Evolutionary conservation across 345 rosid species (phyloP), one percentile per base, ranked within the genome.

Genomic region (Gossypium arboreum): DNA sequence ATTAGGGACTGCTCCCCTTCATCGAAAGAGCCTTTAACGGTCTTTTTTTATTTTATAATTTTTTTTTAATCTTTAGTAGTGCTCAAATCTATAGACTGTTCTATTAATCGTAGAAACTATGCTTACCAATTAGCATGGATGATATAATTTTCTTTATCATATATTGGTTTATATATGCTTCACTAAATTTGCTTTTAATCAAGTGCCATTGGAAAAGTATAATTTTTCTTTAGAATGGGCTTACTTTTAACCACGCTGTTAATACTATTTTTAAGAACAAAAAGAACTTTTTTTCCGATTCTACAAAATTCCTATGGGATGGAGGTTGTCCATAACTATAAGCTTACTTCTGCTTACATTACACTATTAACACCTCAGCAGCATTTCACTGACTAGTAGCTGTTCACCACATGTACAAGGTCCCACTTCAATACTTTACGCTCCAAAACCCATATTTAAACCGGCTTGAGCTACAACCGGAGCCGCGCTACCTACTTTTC

Each of bases 341-440:
- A 57, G 27, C 61, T 18, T 9, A 9, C 25, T 56, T n/a, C 60
- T 18, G 60, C 60, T 57, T 22, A 57, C 27, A 20, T 20, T 56
- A 20, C 2, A 58, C 29, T 24, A 22, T 0, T 22, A 3, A 12
- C 73, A 56, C 45, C 68, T 67, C 79, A 62, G 55, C 74, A 79
- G 58, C 74, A 80, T 39, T 34, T 75, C 76, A 15, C 24, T 50
- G 56, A 78, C 87, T 76, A 86, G 76, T 48, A 79, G 60, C 5
- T 81, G 79, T 12, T 77, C 76, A 62, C 77, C 89, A 81, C 75
- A 82, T 79, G 83, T 70, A 12, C 82, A 62, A 43, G 76, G 44
- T 0, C 71, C 84, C 82, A 83, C 83, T 78, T 82, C 76, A 1
- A 45, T 58, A 80, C 75, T 87, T 84, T 72, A 76, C 17, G 17